A percentile compares a stretch with the other conserved stretches of the same genome.
These are phyloP conservation scores for Hemileia vastatrix DNA, from an alignment of 1,284 basidiomycete species.

Conservation along the genomic window DNA sequence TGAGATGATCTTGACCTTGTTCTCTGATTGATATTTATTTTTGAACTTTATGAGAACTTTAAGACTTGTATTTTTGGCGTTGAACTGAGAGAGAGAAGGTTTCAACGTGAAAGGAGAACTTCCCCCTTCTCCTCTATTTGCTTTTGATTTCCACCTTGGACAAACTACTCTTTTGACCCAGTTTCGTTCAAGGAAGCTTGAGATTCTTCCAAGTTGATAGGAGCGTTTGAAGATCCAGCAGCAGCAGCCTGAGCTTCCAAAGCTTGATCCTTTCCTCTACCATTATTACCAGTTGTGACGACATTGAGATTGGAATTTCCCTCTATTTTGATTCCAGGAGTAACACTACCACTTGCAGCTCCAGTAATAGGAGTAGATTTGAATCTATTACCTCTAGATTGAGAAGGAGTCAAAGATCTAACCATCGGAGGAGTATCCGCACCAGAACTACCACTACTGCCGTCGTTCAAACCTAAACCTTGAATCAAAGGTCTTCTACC, in stretches of 20 bases:
- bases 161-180: not conserved
- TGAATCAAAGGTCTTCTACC: constrained; percentile 25
- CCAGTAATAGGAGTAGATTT: not conserved
- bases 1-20: too few species aligned
- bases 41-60: too few species aligned
- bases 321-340: not conserved
- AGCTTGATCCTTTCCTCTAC: not conserved
- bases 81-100: too few species aligned
- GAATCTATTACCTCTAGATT: constrained; percentile 2
- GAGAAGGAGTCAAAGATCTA: not conserved
- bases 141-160: not conserved
- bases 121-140: not conserved
- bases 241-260: not conserved
- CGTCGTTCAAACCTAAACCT: not conserved
- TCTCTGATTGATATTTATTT: too few species aligned
- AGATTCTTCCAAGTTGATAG: not conserved
- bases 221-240: not conserved
- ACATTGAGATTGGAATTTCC: not conserved
- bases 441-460: not conserved
- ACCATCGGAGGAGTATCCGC: not conserved
- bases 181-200: not conserved
- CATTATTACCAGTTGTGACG: not conserved
- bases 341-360: not conserved
- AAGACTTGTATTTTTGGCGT: too few species aligned
- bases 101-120: not conserved